phyloP scores from a whole-genome alignment of 2,329 filamentous ascomycete species.

The Trichoderma atroviride region DNA sequence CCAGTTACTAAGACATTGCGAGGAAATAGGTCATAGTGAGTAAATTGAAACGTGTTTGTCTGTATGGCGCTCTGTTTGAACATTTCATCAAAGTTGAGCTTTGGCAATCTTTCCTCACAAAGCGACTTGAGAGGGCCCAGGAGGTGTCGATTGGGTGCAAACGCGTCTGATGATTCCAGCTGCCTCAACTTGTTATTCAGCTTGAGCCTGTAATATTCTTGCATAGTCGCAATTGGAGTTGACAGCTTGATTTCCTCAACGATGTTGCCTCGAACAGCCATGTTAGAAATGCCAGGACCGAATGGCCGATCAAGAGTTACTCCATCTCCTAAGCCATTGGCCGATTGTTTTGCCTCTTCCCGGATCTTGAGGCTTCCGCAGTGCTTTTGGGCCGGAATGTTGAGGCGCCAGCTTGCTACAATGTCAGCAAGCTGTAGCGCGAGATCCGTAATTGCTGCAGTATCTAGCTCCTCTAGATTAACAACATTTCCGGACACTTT shows the following conservation, averaged over 20 bases:
- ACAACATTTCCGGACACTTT: background rate
- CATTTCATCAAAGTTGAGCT: conserved; percentile 10
- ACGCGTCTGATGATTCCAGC: background rate
- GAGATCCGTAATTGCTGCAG: conserved; percentile 17
- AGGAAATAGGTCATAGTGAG: conserved; percentile 33
- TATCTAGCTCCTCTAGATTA: conserved; percentile 23
- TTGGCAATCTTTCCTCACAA: conserved; percentile 23
- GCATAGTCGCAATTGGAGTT: conserved; percentile 25
- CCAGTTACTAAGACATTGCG: conserved; percentile 31
- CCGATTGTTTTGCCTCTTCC: background rate
- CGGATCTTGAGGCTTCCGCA: background rate
- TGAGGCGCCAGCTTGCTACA: conserved; percentile 28
- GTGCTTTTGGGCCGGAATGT: conserved; percentile 28
- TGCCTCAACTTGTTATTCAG: conserved; percentile 25
- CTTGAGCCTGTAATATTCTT: conserved; percentile 27
- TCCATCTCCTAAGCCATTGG: background rate
- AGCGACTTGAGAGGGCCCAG: conserved; percentile 3
- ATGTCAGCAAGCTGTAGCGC: conserved; percentile 30
- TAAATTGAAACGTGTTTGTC: conserved; percentile 27
- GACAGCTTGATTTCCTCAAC: conserved; percentile 26
- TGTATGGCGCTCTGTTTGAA: no score
- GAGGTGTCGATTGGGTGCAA: background rate
- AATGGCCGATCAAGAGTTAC: background rate
- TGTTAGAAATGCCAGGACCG: background rate
- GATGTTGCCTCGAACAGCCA: conserved; percentile 13